These are phyloP conservation scores for Saururus chinensis DNA, from an alignment of 164 flowering plant species.

Conservation along the genomic window DNA sequence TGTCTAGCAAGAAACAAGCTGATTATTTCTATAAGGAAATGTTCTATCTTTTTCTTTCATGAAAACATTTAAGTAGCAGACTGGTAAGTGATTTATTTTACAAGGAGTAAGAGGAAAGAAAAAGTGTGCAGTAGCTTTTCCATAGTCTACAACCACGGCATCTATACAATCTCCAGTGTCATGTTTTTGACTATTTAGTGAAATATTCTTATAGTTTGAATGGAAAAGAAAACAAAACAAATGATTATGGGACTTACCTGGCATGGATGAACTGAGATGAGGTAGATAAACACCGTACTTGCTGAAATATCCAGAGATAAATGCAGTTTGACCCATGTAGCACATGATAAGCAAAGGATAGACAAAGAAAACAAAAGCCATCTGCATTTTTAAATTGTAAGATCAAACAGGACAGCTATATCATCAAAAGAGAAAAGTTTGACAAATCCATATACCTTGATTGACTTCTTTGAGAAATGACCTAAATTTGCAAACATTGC, in stretches of 20 bases:
- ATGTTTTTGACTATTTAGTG: too few relatives aligned
- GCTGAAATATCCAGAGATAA: conserved; percentile 34
- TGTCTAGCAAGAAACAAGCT: too few relatives aligned
- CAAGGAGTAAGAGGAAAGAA: too few relatives aligned
- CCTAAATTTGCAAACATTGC: conserved; percentile 95
- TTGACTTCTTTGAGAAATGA: conserved; percentile 77
- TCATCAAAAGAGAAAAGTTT: background rate
- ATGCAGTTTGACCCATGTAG: conserved; percentile 95
- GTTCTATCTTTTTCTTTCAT: too few relatives aligned
- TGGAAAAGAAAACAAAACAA: conserved; percentile 15
- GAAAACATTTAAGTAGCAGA: too few relatives aligned
- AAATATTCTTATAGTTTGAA: background rate
- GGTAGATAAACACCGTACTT: background rate
- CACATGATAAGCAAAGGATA: conserved; percentile 73
- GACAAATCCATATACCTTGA: conserved; percentile 40
- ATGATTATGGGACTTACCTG: conserved; percentile 35
- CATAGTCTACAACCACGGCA: too few relatives aligned
- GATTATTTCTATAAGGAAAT: too few relatives aligned
- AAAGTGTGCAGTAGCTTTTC: too few relatives aligned
- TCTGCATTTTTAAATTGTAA: conserved; percentile 27
- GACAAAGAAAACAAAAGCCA: conserved; percentile 60
- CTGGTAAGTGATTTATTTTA: too few relatives aligned
- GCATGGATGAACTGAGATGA: conserved; percentile 32
- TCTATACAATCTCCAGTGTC: too few relatives aligned
- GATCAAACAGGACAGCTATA: background rate